These are phyloP conservation scores for Azolla pinnata DNA, from an alignment of 75 land plant species.

Conservation along the genomic window DNA sequence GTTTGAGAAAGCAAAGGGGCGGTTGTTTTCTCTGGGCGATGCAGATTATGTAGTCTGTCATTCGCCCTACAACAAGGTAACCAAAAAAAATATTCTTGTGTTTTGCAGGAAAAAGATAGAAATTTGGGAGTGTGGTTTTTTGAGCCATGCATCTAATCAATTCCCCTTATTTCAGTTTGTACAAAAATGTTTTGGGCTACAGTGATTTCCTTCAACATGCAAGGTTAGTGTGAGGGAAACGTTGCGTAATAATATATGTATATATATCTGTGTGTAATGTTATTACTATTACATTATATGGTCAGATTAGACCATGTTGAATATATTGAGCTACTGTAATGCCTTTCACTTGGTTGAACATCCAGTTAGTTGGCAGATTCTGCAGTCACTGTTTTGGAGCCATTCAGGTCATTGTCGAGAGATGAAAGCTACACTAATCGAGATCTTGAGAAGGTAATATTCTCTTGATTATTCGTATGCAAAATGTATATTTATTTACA, in stretches of 20 bases:
- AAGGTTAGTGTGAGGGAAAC: conserved; percentile 30
- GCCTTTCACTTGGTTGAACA: background rate
- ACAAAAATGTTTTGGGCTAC: conserved; percentile 94
- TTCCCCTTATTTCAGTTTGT: conserved; percentile 61
- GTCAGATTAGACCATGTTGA: too few species aligned
- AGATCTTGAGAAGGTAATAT: conserved; percentile 81
- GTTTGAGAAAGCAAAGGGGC: conserved; percentile 71
- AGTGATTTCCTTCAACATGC: conserved; percentile 65
- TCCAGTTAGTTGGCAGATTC: conserved; percentile 54
- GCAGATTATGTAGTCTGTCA: conserved; percentile 80
- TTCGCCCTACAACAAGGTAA: conserved; percentile 97
- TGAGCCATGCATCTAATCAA: background rate
- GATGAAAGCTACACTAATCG: conserved; percentile 81
- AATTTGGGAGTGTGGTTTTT: too few species aligned
- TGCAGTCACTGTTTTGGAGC: conserved; percentile 55
- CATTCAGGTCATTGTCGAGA: conserved; percentile 50
- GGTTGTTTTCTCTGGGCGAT: conserved; percentile 61
- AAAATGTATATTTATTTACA: background rate
- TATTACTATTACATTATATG: too few species aligned
- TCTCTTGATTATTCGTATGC: background rate
- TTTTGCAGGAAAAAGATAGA: too few species aligned
- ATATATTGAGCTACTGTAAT: too few species aligned
- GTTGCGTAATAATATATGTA: too few species aligned
- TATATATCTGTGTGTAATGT: too few species aligned
- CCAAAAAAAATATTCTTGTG: background rate